phyloP scores from a whole-genome alignment of 208 protist genomes.

The Trypanosoma melophagium region DNA sequence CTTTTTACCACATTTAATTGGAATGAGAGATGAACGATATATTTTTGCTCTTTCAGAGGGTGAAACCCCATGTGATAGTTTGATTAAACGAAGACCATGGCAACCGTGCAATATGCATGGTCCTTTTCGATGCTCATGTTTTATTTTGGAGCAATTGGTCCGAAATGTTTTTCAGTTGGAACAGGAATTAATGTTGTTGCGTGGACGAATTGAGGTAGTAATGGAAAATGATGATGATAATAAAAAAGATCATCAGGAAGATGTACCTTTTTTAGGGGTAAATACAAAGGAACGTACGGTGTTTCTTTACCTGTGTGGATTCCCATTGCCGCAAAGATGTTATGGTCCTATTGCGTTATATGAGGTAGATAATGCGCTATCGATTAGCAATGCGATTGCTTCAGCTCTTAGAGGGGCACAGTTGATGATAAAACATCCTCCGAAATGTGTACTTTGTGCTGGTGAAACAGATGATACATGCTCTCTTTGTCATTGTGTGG shows the following conservation, averaged over 20 bases:
- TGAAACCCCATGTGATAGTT: slow-evolving; percentile 18
- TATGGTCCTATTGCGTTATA: slow-evolving; percentile 19
- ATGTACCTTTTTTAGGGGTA: slow-evolving; percentile 17
- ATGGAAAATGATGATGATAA: too few species aligned
- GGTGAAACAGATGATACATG: slow-evolving; percentile 20
- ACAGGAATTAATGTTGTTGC: slow-evolving; percentile 34
- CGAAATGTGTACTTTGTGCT: slow-evolving; percentile 34
- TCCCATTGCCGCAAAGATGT: slow-evolving; percentile 14
- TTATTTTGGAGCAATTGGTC: slow-evolving; percentile 39
- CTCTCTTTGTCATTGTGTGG: slow-evolving; percentile 29
- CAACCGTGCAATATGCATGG: slow-evolving; percentile 50
- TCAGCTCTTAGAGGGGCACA: background rate
- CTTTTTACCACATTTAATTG: slow-evolving; percentile 32
- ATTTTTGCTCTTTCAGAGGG: slow-evolving; percentile 4
- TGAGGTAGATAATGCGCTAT: slow-evolving; percentile 1
- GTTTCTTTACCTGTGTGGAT: slow-evolving; percentile 13
- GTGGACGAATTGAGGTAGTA: background rate
- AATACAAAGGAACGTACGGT: slow-evolving; percentile 7
- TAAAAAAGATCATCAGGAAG: background rate
- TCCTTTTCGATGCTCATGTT: slow-evolving; percentile 58
- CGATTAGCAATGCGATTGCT: slow-evolving; percentile 4
- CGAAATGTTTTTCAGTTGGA: slow-evolving; percentile 35
- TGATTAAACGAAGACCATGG: slow-evolving; percentile 18
- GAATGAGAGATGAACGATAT: slow-evolving; percentile 18
- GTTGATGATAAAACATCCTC: background rate